A percentile compares a stretch with the other conserved stretches of the same genome.
These are phyloP conservation scores for Eremothecium cymbalariae DNA, from an alignment of 1,139 yeast genomes.

Conservation along the genomic window DNA sequence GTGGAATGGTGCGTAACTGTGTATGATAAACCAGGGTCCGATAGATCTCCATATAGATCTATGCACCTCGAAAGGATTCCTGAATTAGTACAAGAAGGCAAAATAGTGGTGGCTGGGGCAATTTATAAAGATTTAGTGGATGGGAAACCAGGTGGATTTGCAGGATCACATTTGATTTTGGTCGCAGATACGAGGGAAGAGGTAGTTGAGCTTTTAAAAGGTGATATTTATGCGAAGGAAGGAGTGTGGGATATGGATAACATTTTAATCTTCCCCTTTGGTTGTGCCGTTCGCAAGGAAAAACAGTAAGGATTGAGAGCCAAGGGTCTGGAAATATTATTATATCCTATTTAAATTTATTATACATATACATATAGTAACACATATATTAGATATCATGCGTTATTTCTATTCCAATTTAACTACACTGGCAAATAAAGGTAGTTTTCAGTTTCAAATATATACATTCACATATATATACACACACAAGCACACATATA, in stretches of 20 bases:
- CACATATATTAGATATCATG: too few species aligned
- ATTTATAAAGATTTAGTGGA: conserved; percentile 40
- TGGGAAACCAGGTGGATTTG: conserved; percentile 46
- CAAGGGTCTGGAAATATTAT: too few species aligned
- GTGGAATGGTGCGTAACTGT: conserved; percentile 64
- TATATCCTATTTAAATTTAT: too few species aligned
- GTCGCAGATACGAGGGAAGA: conserved; percentile 58
- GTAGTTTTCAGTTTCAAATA: neutral
- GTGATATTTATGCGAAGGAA: conserved; percentile 52
- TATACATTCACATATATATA: neutral
- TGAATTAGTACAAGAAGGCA: conserved; percentile 43
- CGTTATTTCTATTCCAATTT: too few species aligned
- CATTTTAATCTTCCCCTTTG: conserved; percentile 51
- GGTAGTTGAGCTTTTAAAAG: conserved; percentile 51
- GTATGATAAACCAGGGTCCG: conserved; percentile 59
- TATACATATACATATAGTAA: too few species aligned
- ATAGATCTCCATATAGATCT: conserved; percentile 48
- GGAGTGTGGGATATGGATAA: conserved; percentile 74
- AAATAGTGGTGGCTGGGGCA: conserved; percentile 59
- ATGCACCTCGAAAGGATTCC: conserved; percentile 53
- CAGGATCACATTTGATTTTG: conserved; percentile 61
- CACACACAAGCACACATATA: too few species aligned
- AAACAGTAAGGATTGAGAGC: conserved; percentile 19
- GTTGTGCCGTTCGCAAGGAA: conserved; percentile 39
- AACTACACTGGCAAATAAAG: too few species aligned